Evolutionary conservation across 1,139 yeast species (phyloP).

Genomic region (Yamadazyma taylorii): DNA sequence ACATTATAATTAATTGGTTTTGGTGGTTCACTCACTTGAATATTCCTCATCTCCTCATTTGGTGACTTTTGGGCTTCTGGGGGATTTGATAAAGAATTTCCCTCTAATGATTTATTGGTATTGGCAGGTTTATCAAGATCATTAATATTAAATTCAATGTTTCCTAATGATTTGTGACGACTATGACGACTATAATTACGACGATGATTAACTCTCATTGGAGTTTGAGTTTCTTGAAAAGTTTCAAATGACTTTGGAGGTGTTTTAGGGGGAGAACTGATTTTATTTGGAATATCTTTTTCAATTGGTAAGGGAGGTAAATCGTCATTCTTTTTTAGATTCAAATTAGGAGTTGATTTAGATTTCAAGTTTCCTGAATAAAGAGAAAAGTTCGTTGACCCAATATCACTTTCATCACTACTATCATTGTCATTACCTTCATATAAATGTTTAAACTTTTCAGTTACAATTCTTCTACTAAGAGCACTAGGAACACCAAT

Average conservation of each 20-base stretch:
- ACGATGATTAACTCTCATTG: conserved; percentile 21
- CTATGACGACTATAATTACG: conserved; percentile 24
- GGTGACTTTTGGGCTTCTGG: too few species aligned
- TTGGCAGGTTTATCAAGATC: too few species aligned
- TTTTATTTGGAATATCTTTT: background rate
- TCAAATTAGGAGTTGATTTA: conserved; percentile 24
- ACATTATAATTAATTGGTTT: conserved; percentile 36
- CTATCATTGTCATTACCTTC: conserved; percentile 30
- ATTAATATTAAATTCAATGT: conserved; percentile 31
- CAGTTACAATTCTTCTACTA: conserved; percentile 29
- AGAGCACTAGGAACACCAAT: conserved; percentile 37
- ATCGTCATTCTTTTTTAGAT: conserved; percentile 10
- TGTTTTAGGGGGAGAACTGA: background rate
- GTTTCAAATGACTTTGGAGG: background rate
- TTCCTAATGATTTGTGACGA: conserved; percentile 42
- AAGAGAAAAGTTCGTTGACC: conserved; percentile 17
- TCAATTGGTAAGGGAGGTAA: conserved; percentile 19
- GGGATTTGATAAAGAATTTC: too few species aligned
- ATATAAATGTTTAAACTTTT: conserved; percentile 26
- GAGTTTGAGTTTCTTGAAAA: conserved; percentile 26
- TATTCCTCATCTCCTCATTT: conserved; percentile 19
- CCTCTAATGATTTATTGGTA: too few species aligned
- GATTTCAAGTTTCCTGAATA: conserved; percentile 15
- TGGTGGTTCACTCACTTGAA: conserved; percentile 44
- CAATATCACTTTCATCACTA: conserved; percentile 21